Evolutionary conservation across 2,329 filamentous ascomycete genomes (phyloP).

Genomic region (Xylogone sp.): DNA sequence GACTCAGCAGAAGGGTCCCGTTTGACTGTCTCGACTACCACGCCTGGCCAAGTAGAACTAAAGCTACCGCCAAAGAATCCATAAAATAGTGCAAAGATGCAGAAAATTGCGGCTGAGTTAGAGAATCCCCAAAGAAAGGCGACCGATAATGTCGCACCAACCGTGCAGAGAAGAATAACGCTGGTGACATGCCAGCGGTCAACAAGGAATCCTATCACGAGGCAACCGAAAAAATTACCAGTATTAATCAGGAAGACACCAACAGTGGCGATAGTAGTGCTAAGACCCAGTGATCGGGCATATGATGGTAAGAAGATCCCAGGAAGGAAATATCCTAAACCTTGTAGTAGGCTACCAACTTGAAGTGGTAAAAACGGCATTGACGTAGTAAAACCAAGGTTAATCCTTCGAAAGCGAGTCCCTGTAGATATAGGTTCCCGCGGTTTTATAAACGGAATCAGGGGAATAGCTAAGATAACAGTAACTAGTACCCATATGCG

Average conservation of each 20-base stretch:
- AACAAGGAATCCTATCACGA: conserved; percentile 27
- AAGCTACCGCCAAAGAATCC: conserved; percentile 53
- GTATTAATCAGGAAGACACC: conserved; percentile 45
- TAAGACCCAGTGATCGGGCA: conserved; percentile 34
- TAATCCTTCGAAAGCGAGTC: neutral
- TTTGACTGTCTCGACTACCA: conserved; percentile 8
- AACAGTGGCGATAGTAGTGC: conserved; percentile 38
- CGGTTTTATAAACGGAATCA: conserved; percentile 11
- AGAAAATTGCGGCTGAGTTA: conserved; percentile 36
- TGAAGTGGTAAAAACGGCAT: conserved; percentile 44
- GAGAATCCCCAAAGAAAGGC: conserved; percentile 52
- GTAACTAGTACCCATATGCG: conserved; percentile 34
- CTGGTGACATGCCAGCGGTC: conserved; percentile 38
- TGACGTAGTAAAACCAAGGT: conserved; percentile 35
- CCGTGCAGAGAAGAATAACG: conserved; percentile 42
- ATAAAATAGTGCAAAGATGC: conserved; percentile 47
- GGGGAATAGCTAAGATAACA: conserved; percentile 35
- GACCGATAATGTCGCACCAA: conserved; percentile 42
- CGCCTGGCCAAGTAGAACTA: conserved; percentile 40
- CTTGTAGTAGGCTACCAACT: conserved; percentile 46
- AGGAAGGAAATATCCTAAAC: conserved; percentile 49
- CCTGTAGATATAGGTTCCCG: conserved; percentile 12
- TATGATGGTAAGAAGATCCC: conserved; percentile 48
- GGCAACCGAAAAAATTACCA: conserved; percentile 38
- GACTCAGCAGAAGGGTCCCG: conserved; percentile 2